Evolutionary conservation across 116 monocot species (phyloP).

Genomic region (Papilionanthe hybrid): DNA sequence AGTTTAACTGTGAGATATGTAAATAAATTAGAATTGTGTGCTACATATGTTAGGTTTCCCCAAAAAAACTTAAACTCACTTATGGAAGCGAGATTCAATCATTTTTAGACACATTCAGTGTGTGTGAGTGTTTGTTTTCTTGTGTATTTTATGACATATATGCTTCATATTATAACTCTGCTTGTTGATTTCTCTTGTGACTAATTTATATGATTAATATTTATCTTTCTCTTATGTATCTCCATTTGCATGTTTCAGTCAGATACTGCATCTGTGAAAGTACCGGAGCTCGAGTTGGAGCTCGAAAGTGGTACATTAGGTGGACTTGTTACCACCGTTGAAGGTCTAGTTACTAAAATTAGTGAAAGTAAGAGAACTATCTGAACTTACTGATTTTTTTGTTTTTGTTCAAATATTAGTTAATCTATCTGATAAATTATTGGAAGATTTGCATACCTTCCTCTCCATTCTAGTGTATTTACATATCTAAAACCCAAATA

Average conservation of each 20-base stretch:
- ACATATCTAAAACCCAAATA: too few relatives aligned
- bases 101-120: too few relatives aligned
- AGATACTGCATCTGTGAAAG: slow-evolving; percentile 71
- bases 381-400: neutral
- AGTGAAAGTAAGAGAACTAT: slow-evolving; percentile 64
- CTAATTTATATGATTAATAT: neutral
- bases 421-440: neutral
- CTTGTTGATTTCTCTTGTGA: neutral
- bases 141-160: too few relatives aligned
- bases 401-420: neutral
- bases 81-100: too few relatives aligned
- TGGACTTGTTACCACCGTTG: slow-evolving; percentile 89
- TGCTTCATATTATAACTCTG: neutral
- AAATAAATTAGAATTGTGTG: too few relatives aligned
- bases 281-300: slow-evolving; percentile 95
- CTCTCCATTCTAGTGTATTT: too few relatives aligned
- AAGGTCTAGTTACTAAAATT: slow-evolving; percentile 91
- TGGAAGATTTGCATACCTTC: too few relatives aligned
- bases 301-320: slow-evolving; percentile 94
- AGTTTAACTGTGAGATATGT: too few relatives aligned
- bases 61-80: too few relatives aligned
- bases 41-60: too few relatives aligned
- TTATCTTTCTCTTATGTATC: neutral
- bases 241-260: slow-evolving; percentile 41
- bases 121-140: too few relatives aligned